Evolutionary conservation across 768 basidiomycete genomes (phyloP).

Genomic region (Rhizopogon vesiculosus): DNA sequence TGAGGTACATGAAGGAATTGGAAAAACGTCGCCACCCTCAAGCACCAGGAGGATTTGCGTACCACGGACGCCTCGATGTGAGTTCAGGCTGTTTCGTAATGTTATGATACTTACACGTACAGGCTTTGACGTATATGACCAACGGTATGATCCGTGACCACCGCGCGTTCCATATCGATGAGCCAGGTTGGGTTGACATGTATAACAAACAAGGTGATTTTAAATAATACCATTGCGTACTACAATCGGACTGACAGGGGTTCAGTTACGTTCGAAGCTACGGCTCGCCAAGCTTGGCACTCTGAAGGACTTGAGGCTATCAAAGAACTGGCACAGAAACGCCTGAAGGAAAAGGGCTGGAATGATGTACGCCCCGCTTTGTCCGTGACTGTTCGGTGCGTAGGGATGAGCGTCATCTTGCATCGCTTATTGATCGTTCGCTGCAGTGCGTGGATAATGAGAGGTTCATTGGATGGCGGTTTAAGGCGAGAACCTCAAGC

Average conservation of each 20-base stretch:
- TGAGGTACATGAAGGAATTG: not conserved
- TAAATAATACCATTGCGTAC: not conserved
- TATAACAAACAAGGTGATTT: constrained; percentile 19
- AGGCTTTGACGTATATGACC: constrained; percentile 16
- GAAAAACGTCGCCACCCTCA: not conserved
- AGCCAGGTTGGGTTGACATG: constrained; percentile 11
- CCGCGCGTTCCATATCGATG: constrained; percentile 17
- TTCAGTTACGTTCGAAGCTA: constrained; percentile 16
- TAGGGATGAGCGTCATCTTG: not conserved
- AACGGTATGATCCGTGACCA: constrained; percentile 23
- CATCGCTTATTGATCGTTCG: not conserved
- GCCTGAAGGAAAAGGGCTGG: constrained; percentile 21
- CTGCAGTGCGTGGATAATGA: constrained; percentile 16
- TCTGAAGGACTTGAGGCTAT: constrained; percentile 8
- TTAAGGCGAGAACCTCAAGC: not conserved
- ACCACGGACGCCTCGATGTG: not conserved
- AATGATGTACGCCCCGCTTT: constrained; percentile 28
- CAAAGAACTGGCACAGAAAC: constrained; percentile 17
- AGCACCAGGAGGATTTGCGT: not conserved
- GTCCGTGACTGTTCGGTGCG: constrained; percentile 33
- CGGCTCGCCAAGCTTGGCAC: constrained; percentile 15
- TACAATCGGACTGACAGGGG: not conserved
- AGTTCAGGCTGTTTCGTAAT: not conserved
- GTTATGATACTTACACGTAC: not conserved
- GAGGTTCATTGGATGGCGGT: constrained; percentile 5